phyloP scores from a whole-genome alignment of 352 stramenopile species.

The Achlya hypogyna region DNA sequence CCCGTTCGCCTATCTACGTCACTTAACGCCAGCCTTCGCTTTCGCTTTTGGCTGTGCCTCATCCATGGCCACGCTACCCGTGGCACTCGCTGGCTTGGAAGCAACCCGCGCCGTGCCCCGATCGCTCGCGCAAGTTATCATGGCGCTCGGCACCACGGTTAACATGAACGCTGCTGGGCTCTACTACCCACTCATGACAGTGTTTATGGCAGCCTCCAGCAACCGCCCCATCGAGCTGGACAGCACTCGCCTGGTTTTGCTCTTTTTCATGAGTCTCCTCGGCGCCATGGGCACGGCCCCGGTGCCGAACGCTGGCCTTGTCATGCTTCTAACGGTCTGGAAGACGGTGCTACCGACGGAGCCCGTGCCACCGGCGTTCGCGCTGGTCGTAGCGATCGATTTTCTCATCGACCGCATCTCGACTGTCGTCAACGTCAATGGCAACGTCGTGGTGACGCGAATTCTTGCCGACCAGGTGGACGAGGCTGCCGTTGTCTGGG shows the following conservation, averaged over 20 bases:
- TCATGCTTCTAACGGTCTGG: constrained; percentile 64
- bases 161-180: constrained; percentile 30
- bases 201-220: constrained; percentile 51
- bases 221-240: constrained; percentile 46
- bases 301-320: constrained; percentile 42
- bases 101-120: constrained; percentile 21
- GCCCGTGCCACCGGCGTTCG: constrained; percentile 20
- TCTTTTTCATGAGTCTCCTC: constrained; percentile 36
- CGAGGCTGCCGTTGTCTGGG: constrained; percentile 9
- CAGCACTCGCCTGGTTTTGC: constrained; percentile 27
- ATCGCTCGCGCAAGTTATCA: constrained; percentile 28
- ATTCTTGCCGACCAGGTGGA: constrained; percentile 36
- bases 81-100: constrained; percentile 36
- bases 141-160: constrained; percentile 31
- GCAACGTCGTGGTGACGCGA: constrained; percentile 45
- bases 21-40: constrained; percentile 59
- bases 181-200: constrained; percentile 28
- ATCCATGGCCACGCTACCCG: constrained; percentile 58
- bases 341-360: constrained; percentile 42
- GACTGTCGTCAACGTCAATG: constrained; percentile 51
- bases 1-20: constrained; percentile 57
- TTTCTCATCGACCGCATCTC: constrained; percentile 54
- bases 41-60: constrained; percentile 62
- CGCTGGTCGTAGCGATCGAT: constrained; percentile 39
- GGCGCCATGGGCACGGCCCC: constrained; percentile 50